phyloP scores from a whole-genome alignment of 768 basidiomycete genomes.

The Kwoniella pini region DNA sequence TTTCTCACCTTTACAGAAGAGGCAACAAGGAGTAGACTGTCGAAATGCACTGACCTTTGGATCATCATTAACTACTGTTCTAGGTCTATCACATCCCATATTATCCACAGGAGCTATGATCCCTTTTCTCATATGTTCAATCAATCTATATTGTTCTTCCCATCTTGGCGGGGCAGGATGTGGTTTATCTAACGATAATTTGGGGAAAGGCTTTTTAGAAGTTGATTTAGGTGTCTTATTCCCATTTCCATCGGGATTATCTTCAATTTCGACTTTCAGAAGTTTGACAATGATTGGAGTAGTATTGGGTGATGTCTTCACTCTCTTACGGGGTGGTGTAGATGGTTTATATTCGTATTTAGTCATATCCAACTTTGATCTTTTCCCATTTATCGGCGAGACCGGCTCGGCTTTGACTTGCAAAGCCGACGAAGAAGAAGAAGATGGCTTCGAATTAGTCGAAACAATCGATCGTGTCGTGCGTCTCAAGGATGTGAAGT shows the following conservation, averaged over 20 bases:
- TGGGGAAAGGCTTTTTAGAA: conserved; percentile 40
- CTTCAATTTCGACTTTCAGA: conserved; percentile 1
- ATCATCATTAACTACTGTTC: conserved; percentile 29
- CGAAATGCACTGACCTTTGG: conserved; percentile 29
- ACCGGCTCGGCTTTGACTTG: no score
- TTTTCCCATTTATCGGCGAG: not conserved
- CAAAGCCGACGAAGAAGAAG: no score
- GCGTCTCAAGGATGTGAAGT: conserved; percentile 22
- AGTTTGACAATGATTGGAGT: conserved; percentile 8
- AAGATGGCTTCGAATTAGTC: no score
- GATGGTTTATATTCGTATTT: conserved; percentile 16
- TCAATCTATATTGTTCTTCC: conserved; percentile 55
- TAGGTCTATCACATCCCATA: conserved; percentile 56
- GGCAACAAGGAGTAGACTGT: no score
- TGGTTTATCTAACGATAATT: conserved; percentile 46
- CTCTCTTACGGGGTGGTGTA: conserved; percentile 24
- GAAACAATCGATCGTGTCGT: conserved; percentile 16
- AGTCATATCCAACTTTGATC: not conserved
- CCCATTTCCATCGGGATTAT: not conserved
- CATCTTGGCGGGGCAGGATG: conserved; percentile 50
- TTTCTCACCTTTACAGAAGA: no score
- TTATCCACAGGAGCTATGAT: conserved; percentile 83
- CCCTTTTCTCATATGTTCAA: conserved; percentile 72
- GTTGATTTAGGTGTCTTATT: conserved; percentile 29
- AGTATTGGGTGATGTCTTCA: not conserved